Evolutionary conservation across 768 basidiomycete species (phyloP), one percentile per base, ranked within the genome.

Genomic region (Hygrocybe coccinea): DNA sequence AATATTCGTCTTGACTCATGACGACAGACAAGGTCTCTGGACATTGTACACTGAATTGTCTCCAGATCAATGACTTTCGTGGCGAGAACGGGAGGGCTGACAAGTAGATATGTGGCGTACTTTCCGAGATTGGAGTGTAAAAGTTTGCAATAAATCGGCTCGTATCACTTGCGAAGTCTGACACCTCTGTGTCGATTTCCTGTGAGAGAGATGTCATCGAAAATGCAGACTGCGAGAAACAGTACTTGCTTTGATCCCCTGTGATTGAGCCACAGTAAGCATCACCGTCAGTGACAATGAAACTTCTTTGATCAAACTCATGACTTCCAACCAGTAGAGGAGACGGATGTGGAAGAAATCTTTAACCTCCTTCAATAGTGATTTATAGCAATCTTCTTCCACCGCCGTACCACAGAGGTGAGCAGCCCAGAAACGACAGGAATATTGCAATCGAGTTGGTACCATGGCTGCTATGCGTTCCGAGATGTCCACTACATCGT

Each of bases 31-130:
- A 8, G 4, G 29, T 29, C 29, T 29, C 29, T 29, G 29, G 8
- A 29, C 29, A 29, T 29, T 29, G 29, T 29, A 29, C 29, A 29
- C 29, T 36, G 34, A 55, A 68, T 8, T 60, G 39, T 47, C 59
- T 29, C 3, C 25, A 49, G 5, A 75, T 56, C 11, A 54, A 36
- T 25, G 67, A 69, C 25, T 60, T 57, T 1, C 37, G 55, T 2
- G 74, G 72, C 11, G 64, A 58, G 39, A 71, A 72, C 8, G 72
- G 65, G 35, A 76, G 57, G 15, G 71, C 74, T 22, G 74, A 75
- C 5, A 76, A 15, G 55, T 76, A 76, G 7, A 76, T 67, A 39
- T 76, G 73, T 8, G 72, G 69, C 12, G 67, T 62, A 45, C 71
- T 71, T 25, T 60, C 57, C 41, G 61, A 56, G 25, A 75, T 67